Percentiles rank a stretch among this genome's conserved stretches.
Conservation (phyloP, 352 stramenopile genomes). For the Pythium phragmitis region DNA sequence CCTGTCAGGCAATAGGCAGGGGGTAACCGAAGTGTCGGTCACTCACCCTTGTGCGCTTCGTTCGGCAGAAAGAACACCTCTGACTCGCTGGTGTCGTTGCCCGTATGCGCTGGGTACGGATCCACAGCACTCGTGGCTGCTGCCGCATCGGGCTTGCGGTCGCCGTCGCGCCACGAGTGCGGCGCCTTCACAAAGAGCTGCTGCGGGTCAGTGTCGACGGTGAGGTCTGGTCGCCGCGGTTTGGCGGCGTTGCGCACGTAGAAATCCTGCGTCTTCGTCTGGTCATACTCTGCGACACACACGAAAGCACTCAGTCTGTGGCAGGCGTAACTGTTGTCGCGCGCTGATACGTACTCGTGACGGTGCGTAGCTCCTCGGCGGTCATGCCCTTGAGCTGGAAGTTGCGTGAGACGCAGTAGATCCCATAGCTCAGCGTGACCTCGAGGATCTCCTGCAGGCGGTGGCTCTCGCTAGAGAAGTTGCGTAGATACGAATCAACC, state of each 20-base stretch:
- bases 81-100: background rate
- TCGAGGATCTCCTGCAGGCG: conserved; percentile 63
- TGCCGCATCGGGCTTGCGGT: conserved; percentile 26
- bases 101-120: background rate
- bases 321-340: background rate
- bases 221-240: background rate
- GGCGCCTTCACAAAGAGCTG: conserved; percentile 54
- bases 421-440: conserved; percentile 69
- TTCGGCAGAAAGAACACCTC: conserved; percentile 29
- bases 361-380: conserved; percentile 49
- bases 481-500: conserved; percentile 65
- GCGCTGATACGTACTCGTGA: conserved; percentile 42
- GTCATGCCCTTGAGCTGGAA: conserved; percentile 65
- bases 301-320: background rate
- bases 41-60: conserved; percentile 27
- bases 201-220: conserved; percentile 16
- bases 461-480: conserved; percentile 53
- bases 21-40: background rate
- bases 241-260: conserved; percentile 51
- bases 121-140: background rate
- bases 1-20: background rate
- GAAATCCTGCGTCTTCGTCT: conserved; percentile 50
- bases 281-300: conserved; percentile 37
- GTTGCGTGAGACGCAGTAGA: conserved; percentile 62
- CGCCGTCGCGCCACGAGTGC: conserved; percentile 67